Evolutionary conservation across 805 yeast genomes (phyloP).

Genomic region (Tetrapisispora iriomotensis): DNA sequence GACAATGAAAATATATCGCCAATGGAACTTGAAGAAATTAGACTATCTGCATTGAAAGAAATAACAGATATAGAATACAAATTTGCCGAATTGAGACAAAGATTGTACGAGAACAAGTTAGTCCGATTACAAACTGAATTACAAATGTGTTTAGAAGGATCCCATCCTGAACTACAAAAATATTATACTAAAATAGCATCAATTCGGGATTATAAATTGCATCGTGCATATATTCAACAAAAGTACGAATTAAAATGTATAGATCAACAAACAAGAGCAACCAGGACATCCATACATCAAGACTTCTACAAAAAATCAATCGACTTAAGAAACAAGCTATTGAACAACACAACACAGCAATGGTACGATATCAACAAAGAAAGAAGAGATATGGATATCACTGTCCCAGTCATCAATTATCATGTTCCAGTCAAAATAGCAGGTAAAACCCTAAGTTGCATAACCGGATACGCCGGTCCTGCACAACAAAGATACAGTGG

Average conservation of each 20-base stretch:
- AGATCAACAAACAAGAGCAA: slow-evolving; percentile 69
- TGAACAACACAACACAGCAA: slow-evolving; percentile 63
- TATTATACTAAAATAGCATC: slow-evolving; percentile 63
- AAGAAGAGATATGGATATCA: slow-evolving; percentile 62
- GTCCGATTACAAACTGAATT: slow-evolving; percentile 70
- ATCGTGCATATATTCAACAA: slow-evolving; percentile 38
- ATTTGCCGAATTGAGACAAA: slow-evolving; percentile 80
- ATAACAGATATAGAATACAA: slow-evolving; percentile 74
- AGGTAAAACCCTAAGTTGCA: slow-evolving; percentile 27
- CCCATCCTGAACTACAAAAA: slow-evolving; percentile 80
- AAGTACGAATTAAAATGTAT: slow-evolving; percentile 68
- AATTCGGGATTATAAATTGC: slow-evolving; percentile 61
- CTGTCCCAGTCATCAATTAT: slow-evolving; percentile 39
- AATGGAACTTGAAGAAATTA: slow-evolving; percentile 21
- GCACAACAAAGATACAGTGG: slow-evolving; percentile 26
- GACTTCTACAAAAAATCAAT: slow-evolving; percentile 59
- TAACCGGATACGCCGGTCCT: slow-evolving; percentile 31
- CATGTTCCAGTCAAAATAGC: slow-evolving; percentile 32
- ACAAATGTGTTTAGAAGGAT: slow-evolving; percentile 76
- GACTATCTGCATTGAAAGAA: slow-evolving; percentile 37
- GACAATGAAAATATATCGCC: slow-evolving; percentile 9
- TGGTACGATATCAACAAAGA: slow-evolving; percentile 93
- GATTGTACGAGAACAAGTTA: slow-evolving; percentile 74
- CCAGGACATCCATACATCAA: slow-evolving; percentile 74
- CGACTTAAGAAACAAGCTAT: slow-evolving; percentile 55